A percentile compares a stretch with the other conserved stretches of the same genome.
These are phyloP conservation scores for Cardamine chenopodiifolia DNA, from an alignment of 345 rosid species.

Conservation along the genomic window DNA sequence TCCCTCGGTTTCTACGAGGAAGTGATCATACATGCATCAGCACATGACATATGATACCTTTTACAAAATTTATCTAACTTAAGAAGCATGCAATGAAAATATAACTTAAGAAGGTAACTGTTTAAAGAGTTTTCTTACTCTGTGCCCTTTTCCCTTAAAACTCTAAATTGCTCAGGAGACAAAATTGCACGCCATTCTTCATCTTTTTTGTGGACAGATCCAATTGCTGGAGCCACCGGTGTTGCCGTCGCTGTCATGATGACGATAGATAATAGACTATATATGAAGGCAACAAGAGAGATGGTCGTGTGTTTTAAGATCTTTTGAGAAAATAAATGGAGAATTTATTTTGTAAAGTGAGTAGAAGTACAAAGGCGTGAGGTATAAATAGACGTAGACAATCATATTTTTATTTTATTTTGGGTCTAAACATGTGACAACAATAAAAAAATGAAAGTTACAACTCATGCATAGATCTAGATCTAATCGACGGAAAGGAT, in stretches of 20 bases:
- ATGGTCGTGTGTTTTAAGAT: slow-evolving; percentile 2
- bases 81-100: not conserved
- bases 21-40: not conserved
- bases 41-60: not conserved
- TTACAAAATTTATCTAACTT: not conserved
- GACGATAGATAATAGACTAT: not conserved
- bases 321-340: not conserved
- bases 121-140: slow-evolving; percentile 53
- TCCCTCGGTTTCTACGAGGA: slow-evolving; percentile 55
- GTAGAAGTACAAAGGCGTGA: not conserved
- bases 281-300: not conserved
- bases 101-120: not conserved
- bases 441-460: not conserved
- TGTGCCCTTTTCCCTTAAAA: slow-evolving; percentile 76
- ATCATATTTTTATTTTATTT: not conserved
- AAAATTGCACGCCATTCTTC: slow-evolving; percentile 85
- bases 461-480: not conserved
- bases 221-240: slow-evolving; percentile 43
- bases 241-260: slow-evolving; percentile 12
- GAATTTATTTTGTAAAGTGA: not conserved
- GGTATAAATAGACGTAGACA: not conserved
- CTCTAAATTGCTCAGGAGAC: slow-evolving; percentile 78
- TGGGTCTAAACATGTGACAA: not conserved
- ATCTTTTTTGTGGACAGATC: slow-evolving; percentile 63
- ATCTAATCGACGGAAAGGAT: not conserved